Evolutionary conservation across 1,284 basidiomycete genomes (phyloP).

Genomic region (Termitomyces sp.): DNA sequence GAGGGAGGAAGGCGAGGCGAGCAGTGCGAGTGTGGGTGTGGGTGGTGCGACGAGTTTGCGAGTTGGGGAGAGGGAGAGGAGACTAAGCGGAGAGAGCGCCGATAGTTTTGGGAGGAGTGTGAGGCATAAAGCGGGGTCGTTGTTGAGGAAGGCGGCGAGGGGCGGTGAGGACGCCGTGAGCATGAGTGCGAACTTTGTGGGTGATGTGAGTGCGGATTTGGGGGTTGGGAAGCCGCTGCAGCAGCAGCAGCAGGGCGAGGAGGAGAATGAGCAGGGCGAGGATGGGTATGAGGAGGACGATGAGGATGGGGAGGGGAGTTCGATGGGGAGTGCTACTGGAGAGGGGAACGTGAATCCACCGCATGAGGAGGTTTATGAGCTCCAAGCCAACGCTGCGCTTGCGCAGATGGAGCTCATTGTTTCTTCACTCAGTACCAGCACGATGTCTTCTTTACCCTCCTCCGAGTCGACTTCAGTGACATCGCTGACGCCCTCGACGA

Average conservation of each 20-base stretch:
- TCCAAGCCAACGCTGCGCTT: conserved; percentile 71
- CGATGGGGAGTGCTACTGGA: conserved; percentile 28
- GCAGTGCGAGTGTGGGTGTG: conserved; percentile 28
- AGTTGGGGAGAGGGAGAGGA: conserved; percentile 11
- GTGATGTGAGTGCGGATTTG: neutral
- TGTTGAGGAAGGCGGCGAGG: conserved; percentile 11
- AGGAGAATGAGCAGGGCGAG: conserved; percentile 15
- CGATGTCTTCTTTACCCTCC: neutral
- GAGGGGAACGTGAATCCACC: conserved; percentile 47
- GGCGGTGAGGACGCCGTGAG: neutral
- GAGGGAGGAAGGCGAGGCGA: conserved; percentile 22
- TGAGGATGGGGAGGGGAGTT: conserved; percentile 32
- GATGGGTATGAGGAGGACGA: conserved; percentile 19
- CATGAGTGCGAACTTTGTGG: neutral
- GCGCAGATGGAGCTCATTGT: conserved; percentile 79
- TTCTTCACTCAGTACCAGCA: neutral
- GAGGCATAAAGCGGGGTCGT: conserved; percentile 18
- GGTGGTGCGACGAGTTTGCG: neutral
- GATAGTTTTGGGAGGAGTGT: conserved; percentile 21
- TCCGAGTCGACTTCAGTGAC: neutral
- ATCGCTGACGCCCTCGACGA: neutral
- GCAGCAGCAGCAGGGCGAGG: too few relatives aligned
- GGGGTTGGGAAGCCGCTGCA: neutral
- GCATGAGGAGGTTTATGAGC: conserved; percentile 61
- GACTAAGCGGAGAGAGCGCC: conserved; percentile 32